phyloP scores from a whole-genome alignment of 202 grass and related monocot genomes.

The Musa balbisiana region DNA sequence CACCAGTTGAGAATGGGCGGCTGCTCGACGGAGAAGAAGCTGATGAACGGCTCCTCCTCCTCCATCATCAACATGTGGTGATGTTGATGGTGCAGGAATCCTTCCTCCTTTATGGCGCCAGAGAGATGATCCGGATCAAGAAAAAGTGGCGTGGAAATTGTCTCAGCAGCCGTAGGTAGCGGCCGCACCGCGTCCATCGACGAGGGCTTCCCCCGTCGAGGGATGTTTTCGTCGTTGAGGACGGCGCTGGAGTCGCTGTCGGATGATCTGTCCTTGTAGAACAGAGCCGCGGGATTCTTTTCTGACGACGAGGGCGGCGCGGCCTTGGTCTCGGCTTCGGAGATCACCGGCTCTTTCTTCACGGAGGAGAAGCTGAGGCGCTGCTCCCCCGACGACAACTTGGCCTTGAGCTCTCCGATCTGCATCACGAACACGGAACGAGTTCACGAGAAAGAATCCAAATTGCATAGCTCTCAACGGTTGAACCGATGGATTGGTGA shows the following conservation, averaged over 20 bases:
- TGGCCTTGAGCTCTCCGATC: not conserved
- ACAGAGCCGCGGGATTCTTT: not conserved
- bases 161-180: too few relatives aligned
- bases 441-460: not conserved
- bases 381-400: not conserved
- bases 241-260: conserved; percentile 1
- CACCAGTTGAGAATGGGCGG: too few relatives aligned
- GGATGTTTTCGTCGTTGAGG: not conserved
- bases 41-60: too few relatives aligned
- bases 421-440: not conserved
- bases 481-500: too few relatives aligned
- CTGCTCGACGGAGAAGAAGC: too few relatives aligned
- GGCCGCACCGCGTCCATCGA: not conserved
- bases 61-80: too few relatives aligned
- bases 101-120: too few relatives aligned
- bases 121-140: too few relatives aligned
- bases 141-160: too few relatives aligned
- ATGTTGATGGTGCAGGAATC: too few relatives aligned
- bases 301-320: not conserved
- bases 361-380: not conserved
- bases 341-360: not conserved
- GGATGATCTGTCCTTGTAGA: not conserved
- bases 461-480: not conserved
- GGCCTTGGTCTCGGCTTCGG: not conserved
- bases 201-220: not conserved